Percentiles rank a stretch among this genome's conserved stretches.
Evolutionary conservation across 352 stramenopile species (phyloP).

Genomic region (Peronospora farinosa): DNA sequence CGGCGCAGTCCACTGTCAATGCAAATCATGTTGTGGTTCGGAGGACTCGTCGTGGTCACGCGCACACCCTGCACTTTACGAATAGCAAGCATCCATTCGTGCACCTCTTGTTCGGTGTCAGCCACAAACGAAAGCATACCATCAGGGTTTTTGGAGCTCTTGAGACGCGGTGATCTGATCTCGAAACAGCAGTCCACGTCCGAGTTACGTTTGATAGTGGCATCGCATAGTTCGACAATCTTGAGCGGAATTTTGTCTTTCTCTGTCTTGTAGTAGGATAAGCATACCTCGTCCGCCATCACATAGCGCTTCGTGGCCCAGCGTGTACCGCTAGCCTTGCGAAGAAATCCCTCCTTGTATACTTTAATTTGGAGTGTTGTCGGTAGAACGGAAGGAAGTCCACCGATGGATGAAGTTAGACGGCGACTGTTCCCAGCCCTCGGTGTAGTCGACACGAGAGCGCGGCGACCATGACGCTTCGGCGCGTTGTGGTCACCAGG

Average conservation of each 20-base stretch:
- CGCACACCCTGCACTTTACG: constrained; percentile 80
- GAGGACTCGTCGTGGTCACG: constrained; percentile 55
- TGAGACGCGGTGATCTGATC: constrained; percentile 74
- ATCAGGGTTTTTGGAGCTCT: constrained; percentile 77
- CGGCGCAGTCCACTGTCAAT: constrained; percentile 74
- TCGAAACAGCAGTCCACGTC: constrained; percentile 84
- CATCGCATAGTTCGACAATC: constrained; percentile 79
- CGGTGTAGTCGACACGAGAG: constrained; percentile 60
- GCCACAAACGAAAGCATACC: constrained; percentile 81
- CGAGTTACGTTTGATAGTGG: constrained; percentile 74
- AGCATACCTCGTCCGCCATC: constrained; percentile 76
- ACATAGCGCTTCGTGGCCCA: constrained; percentile 86
- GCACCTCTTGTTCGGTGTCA: constrained; percentile 75
- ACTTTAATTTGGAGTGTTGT: constrained; percentile 68
- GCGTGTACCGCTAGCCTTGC: constrained; percentile 74
- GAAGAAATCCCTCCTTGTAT: constrained; percentile 78
- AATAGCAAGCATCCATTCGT: constrained; percentile 85
- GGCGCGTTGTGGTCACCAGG: constrained; percentile 42
- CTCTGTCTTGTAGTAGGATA: constrained; percentile 82
- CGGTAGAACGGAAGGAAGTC: constrained; percentile 51
- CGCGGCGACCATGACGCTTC: constrained; percentile 48
- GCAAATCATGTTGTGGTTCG: constrained; percentile 88
- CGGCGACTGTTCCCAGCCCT: constrained; percentile 34
- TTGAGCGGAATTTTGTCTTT: constrained; percentile 82
- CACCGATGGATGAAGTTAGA: constrained; percentile 35